Evolutionary conservation across 305 asterid species (phyloP).

Genomic region (Solanum aculeatissimum): DNA sequence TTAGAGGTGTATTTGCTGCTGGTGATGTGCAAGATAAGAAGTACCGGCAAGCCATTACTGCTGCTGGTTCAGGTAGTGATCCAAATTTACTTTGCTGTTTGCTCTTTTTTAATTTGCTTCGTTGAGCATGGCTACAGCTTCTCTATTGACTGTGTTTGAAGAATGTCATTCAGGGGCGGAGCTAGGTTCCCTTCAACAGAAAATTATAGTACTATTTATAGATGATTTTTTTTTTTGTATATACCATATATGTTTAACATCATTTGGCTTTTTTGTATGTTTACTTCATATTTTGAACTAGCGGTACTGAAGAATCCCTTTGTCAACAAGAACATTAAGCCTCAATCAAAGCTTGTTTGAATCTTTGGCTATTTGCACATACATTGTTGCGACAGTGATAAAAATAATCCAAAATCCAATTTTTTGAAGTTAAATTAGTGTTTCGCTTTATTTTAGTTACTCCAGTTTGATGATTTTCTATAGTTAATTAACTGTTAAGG

Average conservation of each 20-base stretch:
- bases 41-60: slow-evolving; percentile 89
- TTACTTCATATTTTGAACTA: too few species aligned
- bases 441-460: neutral
- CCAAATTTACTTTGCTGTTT: neutral
- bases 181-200: too few species aligned
- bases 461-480: neutral
- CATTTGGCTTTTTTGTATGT: too few species aligned
- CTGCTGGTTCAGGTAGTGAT: slow-evolving; percentile 76
- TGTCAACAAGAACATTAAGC: neutral
- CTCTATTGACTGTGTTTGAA: neutral
- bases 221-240: too few species aligned
- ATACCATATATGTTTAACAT: too few species aligned
- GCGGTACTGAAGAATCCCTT: neutral
- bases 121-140: neutral
- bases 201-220: too few species aligned
- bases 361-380: neutral
- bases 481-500: neutral
- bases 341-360: neutral
- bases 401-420: neutral
- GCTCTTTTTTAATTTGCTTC: neutral
- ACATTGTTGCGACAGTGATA: neutral
- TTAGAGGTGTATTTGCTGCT: slow-evolving; percentile 87
- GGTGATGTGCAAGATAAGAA: slow-evolving; percentile 99
- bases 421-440: neutral
- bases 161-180: neutral